Percentiles rank a stretch among this genome's conserved stretches.
These are phyloP conservation scores for Colletotrichum gloeosporioides DNA, from an alignment of 2,329 filamentous ascomycete genomes.

Conservation along the genomic window DNA sequence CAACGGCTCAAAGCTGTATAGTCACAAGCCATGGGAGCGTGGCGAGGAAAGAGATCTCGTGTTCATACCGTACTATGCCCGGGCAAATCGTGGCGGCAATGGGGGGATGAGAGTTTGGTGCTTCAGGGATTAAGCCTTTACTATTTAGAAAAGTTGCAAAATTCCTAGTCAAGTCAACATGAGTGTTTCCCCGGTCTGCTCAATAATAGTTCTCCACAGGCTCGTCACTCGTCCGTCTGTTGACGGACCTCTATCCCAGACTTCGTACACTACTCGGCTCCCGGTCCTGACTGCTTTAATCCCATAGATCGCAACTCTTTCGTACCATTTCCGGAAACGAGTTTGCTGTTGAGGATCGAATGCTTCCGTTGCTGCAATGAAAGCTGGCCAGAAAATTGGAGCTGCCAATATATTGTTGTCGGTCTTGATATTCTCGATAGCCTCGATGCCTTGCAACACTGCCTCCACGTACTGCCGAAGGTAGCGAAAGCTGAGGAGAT, in stretches of 20 bases:
- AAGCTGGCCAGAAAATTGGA: conserved; percentile 28
- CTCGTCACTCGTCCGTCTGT: not conserved
- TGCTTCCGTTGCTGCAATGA: conserved; percentile 27
- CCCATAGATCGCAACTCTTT: conserved; percentile 21
- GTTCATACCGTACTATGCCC: conserved; percentile 1
- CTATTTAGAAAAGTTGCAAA: not conserved
- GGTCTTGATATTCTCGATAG: conserved; percentile 26
- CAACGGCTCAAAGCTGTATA: not conserved
- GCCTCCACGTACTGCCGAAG: conserved; percentile 22
- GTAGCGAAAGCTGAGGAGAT: conserved; percentile 22
- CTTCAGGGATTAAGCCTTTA: not conserved
- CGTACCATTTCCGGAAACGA: conserved; percentile 26
- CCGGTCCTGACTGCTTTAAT: conserved; percentile 28
- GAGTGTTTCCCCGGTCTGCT: not conserved
- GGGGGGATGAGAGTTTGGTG: conserved; percentile 3
- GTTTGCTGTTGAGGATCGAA: conserved; percentile 23
- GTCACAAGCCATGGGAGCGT: not conserved
- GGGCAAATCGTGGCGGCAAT: conserved; percentile 1
- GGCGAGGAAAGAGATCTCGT: not conserved
- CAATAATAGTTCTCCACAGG: conserved; percentile 4
- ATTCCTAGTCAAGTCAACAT: not conserved
- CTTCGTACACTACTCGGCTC: conserved; percentile 24
- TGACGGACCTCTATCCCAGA: conserved; percentile 22
- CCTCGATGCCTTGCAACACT: conserved; percentile 25
- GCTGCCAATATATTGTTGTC: conserved; percentile 24